Percentiles rank a stretch among this genome's conserved stretches.
Conservation (phyloP, 257 asterid genomes). For the Nicotiana benthamiana region DNA sequence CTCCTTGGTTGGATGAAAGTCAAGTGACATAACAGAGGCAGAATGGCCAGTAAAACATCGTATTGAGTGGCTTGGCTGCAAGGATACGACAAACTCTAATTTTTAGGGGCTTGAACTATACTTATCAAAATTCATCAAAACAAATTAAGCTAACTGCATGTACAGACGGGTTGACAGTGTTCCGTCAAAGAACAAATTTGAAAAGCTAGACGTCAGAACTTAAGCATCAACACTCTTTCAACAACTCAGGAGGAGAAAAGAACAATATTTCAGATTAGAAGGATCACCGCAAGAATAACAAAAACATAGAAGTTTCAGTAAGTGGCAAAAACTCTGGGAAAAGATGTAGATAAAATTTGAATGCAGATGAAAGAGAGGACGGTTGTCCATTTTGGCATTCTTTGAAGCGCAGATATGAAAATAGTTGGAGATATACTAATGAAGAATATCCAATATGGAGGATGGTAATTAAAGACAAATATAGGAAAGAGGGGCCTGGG, state of each 20-base stretch:
- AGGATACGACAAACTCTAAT: background rate
- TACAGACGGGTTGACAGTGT: background rate
- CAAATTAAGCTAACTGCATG: background rate
- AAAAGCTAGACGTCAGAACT: background rate
- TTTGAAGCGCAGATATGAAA: background rate
- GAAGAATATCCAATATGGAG: no score
- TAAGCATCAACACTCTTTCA: background rate
- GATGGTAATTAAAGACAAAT: no score
- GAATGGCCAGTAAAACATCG: constrained; percentile 28
- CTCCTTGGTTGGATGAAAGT: constrained; percentile 31
- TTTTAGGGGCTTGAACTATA: background rate
- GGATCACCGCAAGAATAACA: background rate
- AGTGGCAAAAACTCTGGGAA: background rate
- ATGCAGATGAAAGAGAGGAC: background rate
- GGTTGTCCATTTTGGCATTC: background rate
- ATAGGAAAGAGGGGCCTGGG: no score
- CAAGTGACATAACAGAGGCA: constrained; percentile 27
- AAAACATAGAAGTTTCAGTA: background rate
- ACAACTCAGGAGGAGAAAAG: background rate
- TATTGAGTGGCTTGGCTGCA: constrained; percentile 23
- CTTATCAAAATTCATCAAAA: background rate
- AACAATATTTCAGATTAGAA: background rate
- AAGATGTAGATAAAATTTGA: background rate
- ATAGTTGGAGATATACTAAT: no score
- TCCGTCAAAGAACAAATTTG: background rate